Evolutionary conservation across 1,139 yeast genomes (phyloP).

Genomic region (Arxiozyma bovina): DNA sequence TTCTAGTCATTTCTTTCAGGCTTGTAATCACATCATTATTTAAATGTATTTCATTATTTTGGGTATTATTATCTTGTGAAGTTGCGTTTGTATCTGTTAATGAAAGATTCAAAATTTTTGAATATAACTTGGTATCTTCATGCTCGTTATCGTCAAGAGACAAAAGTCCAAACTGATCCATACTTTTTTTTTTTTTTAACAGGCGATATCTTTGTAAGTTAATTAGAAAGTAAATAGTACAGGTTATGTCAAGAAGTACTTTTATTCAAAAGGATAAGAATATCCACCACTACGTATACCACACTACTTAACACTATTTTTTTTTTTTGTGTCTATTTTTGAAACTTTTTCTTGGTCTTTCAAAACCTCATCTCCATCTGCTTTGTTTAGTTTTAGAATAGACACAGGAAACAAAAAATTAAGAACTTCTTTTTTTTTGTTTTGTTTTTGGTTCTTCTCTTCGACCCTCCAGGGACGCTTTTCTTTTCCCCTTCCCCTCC

Average conservation of each 20-base stretch:
- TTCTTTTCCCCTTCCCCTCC: not conserved
- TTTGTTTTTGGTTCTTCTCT: not conserved
- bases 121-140: not conserved
- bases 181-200: not conserved
- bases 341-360: not conserved
- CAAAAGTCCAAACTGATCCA: not conserved
- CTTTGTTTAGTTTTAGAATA: too few relatives aligned
- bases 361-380: not conserved
- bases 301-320: not conserved
- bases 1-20: not conserved
- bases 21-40: not conserved
- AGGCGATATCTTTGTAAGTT: not conserved
- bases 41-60: not conserved
- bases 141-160: conserved; percentile 5
- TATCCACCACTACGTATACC: not conserved
- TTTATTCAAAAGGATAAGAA: too few relatives aligned
- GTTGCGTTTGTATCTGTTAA: not conserved
- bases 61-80: not conserved
- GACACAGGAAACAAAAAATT: too few relatives aligned
- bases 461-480: not conserved
- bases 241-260: too few relatives aligned
- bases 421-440: too few relatives aligned
- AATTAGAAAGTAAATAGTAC: too few relatives aligned
- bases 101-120: conserved; percentile 6
- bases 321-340: too few relatives aligned